Evolutionary conservation across 345 rosid species (phyloP).

Genomic region (Lepidium didymum): DNA sequence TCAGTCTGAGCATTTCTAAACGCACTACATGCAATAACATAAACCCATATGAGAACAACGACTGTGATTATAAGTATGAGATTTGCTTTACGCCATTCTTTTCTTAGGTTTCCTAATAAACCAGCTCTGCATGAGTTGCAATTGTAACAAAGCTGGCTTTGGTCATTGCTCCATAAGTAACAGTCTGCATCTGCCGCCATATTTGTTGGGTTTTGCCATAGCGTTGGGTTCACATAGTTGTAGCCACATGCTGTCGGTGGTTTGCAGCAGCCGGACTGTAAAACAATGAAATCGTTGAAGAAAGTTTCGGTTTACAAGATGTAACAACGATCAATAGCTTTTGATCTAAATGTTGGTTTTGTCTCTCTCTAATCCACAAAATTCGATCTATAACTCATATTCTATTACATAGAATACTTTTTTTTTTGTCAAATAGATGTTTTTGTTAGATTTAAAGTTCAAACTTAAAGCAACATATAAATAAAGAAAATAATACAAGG

Average conservation of each 20-base stretch:
- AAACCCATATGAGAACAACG: conserved; percentile 73
- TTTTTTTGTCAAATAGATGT: no score
- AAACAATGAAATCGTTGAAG: not conserved
- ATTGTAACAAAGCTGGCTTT: conserved; percentile 68
- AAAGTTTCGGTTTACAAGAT: not conserved
- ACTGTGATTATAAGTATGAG: conserved; percentile 64
- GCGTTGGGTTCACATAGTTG: conserved; percentile 66
- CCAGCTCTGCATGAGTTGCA: conserved; percentile 92
- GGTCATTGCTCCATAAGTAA: conserved; percentile 79
- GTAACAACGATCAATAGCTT: not conserved
- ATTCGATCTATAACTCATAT: no score
- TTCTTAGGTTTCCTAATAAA: conserved; percentile 65
- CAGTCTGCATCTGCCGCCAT: conserved; percentile 76
- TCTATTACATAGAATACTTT: no score
- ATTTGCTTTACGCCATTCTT: conserved; percentile 83
- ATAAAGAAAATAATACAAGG: no score
- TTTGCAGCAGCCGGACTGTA: conserved; percentile 90
- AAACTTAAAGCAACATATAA: no score
- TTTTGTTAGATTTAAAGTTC: no score
- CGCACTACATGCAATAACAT: conserved; percentile 79
- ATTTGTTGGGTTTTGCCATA: conserved; percentile 71
- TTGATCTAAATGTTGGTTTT: no score
- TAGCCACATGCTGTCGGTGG: conserved; percentile 85
- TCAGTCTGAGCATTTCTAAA: conserved; percentile 82
- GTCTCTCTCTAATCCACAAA: no score